Evolutionary conservation across 2,329 filamentous ascomycete genomes (phyloP), one percentile per base, ranked within the genome.

Genomic region (Botrytis pseudocinerea): DNA sequence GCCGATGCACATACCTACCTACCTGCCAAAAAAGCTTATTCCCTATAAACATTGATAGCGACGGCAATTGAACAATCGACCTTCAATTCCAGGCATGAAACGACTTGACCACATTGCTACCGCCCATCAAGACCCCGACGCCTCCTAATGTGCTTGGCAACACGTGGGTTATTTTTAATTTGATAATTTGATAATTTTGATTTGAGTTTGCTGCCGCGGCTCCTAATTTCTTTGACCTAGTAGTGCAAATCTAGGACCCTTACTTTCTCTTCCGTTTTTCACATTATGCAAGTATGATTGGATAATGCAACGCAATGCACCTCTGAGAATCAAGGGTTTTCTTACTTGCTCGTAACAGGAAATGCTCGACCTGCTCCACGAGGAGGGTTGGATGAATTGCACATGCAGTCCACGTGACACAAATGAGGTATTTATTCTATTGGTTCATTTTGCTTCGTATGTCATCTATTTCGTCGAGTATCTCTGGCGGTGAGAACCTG

Each of bases 361-460:
- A 28, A 57, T 57, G 51, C 51, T 57, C n/a, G 51, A 57, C n/a
- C n/a, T 28, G 14, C 51, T 16, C 35, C 32, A 60, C 32, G 57
- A 59, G 28, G 28, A 28, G 12, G n/a, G 42, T 44, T 14, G 46
- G 22, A 61, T 38, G 35, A 35, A 61, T n/a, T 61, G 59, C 59
- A 61, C 25, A 54, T 59, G 51, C 70, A 59, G 38, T 32, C 25
- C 51, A 68, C 48, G 66, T 69, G 66, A 69, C 35, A 42, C n/a
- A 60, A 46, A 68, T 72, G 70, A 72, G 70, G 70, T 66, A 72
- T 72, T 72, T 72, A 72, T 72, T 72, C 44, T 38, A 72, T 72
- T 72, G 70, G 70, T 48, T 63, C 44, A 16, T 12, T 38, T 16
- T 9, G 28, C 51, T 18, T 28, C 51, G 51, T 14, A n/a, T 20